Conservation (phyloP, 1,284 basidiomycete genomes). For the Trametes sp. region DNA sequence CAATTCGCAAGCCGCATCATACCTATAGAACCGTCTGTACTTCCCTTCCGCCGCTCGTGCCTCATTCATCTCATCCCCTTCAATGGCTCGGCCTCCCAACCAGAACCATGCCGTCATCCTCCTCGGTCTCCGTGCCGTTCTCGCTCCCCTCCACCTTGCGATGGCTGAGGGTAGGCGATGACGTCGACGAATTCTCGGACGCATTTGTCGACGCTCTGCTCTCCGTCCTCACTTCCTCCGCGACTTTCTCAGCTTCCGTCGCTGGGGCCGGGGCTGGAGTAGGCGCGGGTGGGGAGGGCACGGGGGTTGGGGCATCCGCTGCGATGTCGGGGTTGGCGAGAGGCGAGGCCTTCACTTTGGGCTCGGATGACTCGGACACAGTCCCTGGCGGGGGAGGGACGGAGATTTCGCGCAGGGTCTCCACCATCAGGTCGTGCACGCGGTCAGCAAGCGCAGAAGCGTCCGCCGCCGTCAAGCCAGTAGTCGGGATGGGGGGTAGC, state of each 20-base stretch:
- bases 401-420: constrained; percentile 72
- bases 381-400: constrained; percentile 45
- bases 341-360: constrained; percentile 23
- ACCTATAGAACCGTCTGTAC: constrained; percentile 13
- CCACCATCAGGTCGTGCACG: constrained; percentile 79
- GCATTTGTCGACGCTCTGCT: constrained; percentile 42
- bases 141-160: constrained; percentile 55
- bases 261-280: neutral
- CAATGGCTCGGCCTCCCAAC: constrained; percentile 61
- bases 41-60: neutral
- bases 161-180: constrained; percentile 46
- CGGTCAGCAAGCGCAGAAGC: constrained; percentile 66
- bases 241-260: constrained; percentile 15
- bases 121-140: constrained; percentile 74
- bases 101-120: constrained; percentile 81
- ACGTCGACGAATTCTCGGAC: constrained; percentile 47
- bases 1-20: constrained; percentile 15
- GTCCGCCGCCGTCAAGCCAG: constrained; percentile 72
- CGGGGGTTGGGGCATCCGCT: constrained; percentile 16
- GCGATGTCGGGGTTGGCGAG: constrained; percentile 13
- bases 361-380: constrained; percentile 28
- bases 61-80: neutral
- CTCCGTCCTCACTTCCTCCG: constrained; percentile 36
- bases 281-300: constrained; percentile 20
- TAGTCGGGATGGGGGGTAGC: constrained; percentile 79